Percentiles rank a stretch among this genome's conserved stretches.
These are phyloP conservation scores for Phytophthora sp. DNA, from an alignment of 352 stramenopile genomes.

Conservation along the genomic window DNA sequence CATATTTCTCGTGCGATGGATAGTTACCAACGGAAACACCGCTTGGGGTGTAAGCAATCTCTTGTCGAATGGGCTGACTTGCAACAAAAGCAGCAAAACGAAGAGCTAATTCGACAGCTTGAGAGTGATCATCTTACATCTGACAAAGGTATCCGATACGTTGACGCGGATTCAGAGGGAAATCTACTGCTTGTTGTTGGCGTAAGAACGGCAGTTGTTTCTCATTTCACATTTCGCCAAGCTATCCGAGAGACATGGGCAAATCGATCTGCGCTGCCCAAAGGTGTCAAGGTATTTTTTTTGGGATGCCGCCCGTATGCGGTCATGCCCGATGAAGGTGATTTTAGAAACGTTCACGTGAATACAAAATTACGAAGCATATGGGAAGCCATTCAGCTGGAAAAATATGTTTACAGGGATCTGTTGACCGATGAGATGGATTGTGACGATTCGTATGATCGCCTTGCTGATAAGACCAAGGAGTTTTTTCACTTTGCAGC, in stretches of 20 bases:
- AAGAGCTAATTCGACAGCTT: too few relatives aligned
- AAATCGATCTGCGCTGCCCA: background rate
- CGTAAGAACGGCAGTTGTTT: constrained; percentile 30
- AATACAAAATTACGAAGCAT: too few relatives aligned
- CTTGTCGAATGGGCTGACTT: too few relatives aligned
- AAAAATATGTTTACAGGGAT: constrained; percentile 42
- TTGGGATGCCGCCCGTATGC: constrained; percentile 19
- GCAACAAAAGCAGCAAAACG: too few relatives aligned
- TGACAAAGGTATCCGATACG: background rate
- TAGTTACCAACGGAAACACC: too few relatives aligned
- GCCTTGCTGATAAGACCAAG: constrained; percentile 54
- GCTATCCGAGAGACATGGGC: constrained; percentile 44
- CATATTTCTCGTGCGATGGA: too few relatives aligned
- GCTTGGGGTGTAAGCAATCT: too few relatives aligned
- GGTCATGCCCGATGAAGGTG: too few relatives aligned
- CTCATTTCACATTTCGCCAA: constrained; percentile 30
- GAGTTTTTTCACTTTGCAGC: constrained; percentile 49
- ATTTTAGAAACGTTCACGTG: too few relatives aligned
- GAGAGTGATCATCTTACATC: background rate
- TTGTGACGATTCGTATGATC: constrained; percentile 48
- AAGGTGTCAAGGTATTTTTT: constrained; percentile 20
- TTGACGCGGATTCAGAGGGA: background rate
- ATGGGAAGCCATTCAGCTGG: constrained; percentile 22
- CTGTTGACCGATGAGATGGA: constrained; percentile 50
- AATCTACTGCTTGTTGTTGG: constrained; percentile 30